phyloP scores from a whole-genome alignment of 192 early-diverging fungal genomes.

The Blastocladiella britannica region DNA sequence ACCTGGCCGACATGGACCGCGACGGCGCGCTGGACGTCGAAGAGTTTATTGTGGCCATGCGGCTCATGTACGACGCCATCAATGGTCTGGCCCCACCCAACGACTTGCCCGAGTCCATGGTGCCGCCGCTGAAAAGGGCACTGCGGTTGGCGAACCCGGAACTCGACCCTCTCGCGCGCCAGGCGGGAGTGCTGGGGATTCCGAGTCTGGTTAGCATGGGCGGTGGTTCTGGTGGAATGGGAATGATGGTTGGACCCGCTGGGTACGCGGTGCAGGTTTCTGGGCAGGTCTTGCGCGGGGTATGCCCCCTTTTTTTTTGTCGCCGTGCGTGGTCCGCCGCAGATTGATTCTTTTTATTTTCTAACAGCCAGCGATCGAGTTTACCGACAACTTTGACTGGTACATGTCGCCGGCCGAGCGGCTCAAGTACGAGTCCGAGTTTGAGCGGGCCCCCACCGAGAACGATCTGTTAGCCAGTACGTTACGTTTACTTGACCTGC shows the following conservation, averaged over 20 bases:
- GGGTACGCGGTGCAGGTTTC: slow-evolving; percentile 2
- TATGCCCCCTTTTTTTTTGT: no score
- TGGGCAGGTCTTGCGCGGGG: slow-evolving; percentile 1
- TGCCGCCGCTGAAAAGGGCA: slow-evolving; percentile 43
- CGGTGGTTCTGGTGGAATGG: not conserved
- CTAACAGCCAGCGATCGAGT: slow-evolving; percentile 5
- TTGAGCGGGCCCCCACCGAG: slow-evolving; percentile 6
- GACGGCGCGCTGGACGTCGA: slow-evolving; percentile 65
- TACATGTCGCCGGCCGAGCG: slow-evolving; percentile 35
- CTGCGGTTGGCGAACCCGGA: slow-evolving; percentile 9
- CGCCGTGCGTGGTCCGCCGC: no score
- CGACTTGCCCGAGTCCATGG: slow-evolving; percentile 35
- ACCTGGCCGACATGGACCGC: slow-evolving; percentile 63
- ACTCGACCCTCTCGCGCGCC: not conserved
- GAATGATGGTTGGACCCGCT: slow-evolving; percentile 1
- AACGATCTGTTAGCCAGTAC: not conserved
- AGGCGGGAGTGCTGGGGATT: not conserved
- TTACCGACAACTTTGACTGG: slow-evolving; percentile 38
- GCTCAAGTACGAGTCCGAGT: slow-evolving; percentile 31
- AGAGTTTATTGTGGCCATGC: slow-evolving; percentile 60
- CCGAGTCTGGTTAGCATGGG: slow-evolving; percentile 8
- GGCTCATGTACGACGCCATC: slow-evolving; percentile 49
- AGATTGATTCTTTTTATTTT: no score
- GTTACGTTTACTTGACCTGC: no score
- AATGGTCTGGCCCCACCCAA: slow-evolving; percentile 29